Evolutionary conservation across 1,284 basidiomycete genomes (phyloP), one percentile per base, ranked within the genome.

Genomic region (Moesziomyces parantarcticus): DNA sequence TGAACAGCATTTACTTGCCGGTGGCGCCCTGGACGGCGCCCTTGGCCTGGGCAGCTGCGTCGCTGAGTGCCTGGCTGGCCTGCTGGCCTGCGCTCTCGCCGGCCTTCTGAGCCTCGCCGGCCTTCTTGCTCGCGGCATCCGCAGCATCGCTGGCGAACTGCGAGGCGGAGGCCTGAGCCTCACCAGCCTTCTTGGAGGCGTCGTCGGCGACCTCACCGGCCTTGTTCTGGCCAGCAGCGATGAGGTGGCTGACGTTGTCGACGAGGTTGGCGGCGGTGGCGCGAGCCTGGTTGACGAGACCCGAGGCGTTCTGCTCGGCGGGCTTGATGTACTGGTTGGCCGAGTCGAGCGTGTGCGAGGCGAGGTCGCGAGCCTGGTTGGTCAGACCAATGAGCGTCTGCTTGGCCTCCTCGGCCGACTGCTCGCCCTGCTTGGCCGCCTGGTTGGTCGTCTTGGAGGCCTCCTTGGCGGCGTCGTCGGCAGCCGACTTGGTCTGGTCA

Each of bases 241-340:
- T 41, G 39, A 64, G 14, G 59, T 75, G 58, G 20, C 68, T 29
- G 21, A 71, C 68, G 32, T 59, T 49, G 55, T 75, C 68, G 61
- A 75, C 56, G 25, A 75, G 18, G 54, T 50, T 52, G 34, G 57
- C 68, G 26, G 73, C 73, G 13, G 73, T 68, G 39, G 49, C 54
- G 42, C 73, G 73, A 3, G 63, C 73, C 60, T 63, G 57, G 68
- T 64, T 61, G 58, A 72, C 58, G 14, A 75, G 58, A 8, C 72
- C 72, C 10, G 36, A 23, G 32, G 61, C 59, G 45, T 69, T 58
- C 3, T 75, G 62, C 45, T 67, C 54, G 36, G 62, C 62, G 25
- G 72, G 72, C 75, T 76, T 76, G 70, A 76, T 69, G 67, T 76
- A 76, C 51, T 65, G 55, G 67, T 76, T 74, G 64, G 75, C 75